Base-by-base conservation (phyloP, 2,329 filamentous ascomycete species). In the Cadophora gregata region DNA sequence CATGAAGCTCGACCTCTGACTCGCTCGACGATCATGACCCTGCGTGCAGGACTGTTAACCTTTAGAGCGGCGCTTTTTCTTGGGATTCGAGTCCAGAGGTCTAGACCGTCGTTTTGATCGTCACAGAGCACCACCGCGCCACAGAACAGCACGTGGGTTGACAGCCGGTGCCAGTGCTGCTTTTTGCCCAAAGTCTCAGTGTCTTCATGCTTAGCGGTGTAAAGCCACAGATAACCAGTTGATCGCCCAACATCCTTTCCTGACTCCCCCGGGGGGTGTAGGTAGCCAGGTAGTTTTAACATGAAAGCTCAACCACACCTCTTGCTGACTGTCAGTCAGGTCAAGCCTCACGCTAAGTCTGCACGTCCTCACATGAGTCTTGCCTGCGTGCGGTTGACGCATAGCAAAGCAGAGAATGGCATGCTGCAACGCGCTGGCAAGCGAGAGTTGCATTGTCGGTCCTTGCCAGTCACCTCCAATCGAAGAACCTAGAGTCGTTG, bases 331-430 rank as follows among this genome's bases (percentile, higher is more conserved):
- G 38, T 42, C 10, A 16, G 38, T 42, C 38, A 16, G 38, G 5
- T 62, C 65, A 62, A 64, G 65, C 65, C 65, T 67, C 65, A 67
- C 65, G 48, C 62, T 45, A 51, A 42, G 21, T 5, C 33, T 48
- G 55, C 62, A 63, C 33, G 27, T 42, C 42, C 63, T 65, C 63
- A 65, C 62, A 64, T 59, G 53, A 51, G 53, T 10, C 38, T 42
- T 42, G 38, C 38, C 38, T 42, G 19, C 19, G 38, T 42, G 38
- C 38, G 38, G 38, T 42, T 42, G 38, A 16, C 38, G 38, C 12
- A 48, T 14, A 53, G 50, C 16, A 33, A 38, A 33, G 53, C 12
- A 55, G 6, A n/a, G 51, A 31, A 55, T 55, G 27, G 51, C 51
- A 55, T 55, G 14, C 51, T 55, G 51, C 27, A 51, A 33, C 33